Percentiles rank a stretch among this genome's conserved stretches.
These are phyloP conservation scores for Stylonectria norvegica DNA, from an alignment of 2,329 filamentous ascomycete species.

Conservation along the genomic window DNA sequence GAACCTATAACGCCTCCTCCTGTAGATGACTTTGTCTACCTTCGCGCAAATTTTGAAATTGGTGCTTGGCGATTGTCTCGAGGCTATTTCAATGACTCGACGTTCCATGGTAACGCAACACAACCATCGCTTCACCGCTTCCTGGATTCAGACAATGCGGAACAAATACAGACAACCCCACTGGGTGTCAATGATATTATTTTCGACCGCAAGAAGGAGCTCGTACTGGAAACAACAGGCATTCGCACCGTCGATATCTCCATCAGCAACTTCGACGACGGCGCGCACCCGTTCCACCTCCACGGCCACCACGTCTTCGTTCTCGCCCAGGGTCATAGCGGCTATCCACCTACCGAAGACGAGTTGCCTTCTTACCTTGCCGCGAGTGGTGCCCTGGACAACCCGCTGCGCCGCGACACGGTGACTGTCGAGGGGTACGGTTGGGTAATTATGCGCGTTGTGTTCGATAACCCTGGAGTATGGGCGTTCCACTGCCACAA, in stretches of 20 bases:
- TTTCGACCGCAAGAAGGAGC: constrained; percentile 31
- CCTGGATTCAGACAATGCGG: constrained; percentile 23
- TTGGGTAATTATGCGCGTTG: constrained; percentile 52
- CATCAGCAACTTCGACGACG: constrained; percentile 58
- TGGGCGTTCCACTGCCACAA: constrained; percentile 61
- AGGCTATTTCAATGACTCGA: constrained; percentile 53
- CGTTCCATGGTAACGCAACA: constrained; percentile 41
- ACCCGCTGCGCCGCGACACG: constrained; percentile 40
- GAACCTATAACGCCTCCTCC: constrained; percentile 34
- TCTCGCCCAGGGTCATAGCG: constrained; percentile 29
- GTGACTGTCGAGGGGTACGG: constrained; percentile 52
- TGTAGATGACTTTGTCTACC: constrained; percentile 39
- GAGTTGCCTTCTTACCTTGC: constrained; percentile 26
- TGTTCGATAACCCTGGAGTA: constrained; percentile 55
- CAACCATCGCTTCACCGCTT: constrained; percentile 36
- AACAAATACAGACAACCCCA: constrained; percentile 7
- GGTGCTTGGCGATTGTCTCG: constrained; percentile 50
- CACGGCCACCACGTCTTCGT: constrained; percentile 59
- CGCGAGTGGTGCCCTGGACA: constrained; percentile 23
- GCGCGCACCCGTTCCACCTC: constrained; percentile 47
- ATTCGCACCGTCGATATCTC: constrained; percentile 53
- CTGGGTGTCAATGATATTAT: constrained; percentile 29
- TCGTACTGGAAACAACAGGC: constrained; percentile 49
- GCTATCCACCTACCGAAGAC: constrained; percentile 32
- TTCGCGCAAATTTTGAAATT: constrained; percentile 55